Evolutionary conservation across 2,329 filamentous ascomycete genomes (phyloP).

Genomic region (Colletotrichum ledebouriae): DNA sequence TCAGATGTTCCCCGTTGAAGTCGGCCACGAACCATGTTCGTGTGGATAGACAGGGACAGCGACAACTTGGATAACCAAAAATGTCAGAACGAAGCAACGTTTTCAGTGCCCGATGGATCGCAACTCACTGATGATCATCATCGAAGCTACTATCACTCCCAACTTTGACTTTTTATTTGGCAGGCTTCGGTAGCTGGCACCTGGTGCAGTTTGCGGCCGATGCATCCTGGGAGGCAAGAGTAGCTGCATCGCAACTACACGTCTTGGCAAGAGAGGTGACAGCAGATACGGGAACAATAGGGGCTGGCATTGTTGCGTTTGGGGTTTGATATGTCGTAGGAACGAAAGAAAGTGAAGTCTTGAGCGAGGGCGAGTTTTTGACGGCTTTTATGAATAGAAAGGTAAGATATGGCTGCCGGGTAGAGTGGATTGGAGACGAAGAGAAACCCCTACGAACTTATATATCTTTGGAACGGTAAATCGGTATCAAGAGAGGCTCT

Average conservation of each 20-base stretch:
- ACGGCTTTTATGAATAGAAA: background rate
- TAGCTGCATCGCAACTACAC: slow-evolving; percentile 15
- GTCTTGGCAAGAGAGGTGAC: slow-evolving; percentile 18
- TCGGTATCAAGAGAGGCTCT: background rate
- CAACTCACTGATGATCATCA: background rate
- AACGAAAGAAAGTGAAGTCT: background rate
- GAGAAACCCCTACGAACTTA: background rate
- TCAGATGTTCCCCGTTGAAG: no score
- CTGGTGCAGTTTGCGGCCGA: slow-evolving; percentile 3
- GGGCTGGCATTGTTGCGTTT: slow-evolving; percentile 23
- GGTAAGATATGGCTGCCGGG: background rate
- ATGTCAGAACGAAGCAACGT: no score
- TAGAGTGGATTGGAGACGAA: background rate
- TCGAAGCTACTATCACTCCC: background rate
- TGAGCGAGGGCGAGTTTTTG: background rate
- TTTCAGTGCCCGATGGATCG: background rate
- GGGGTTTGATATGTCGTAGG: no score
- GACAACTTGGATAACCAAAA: no score
- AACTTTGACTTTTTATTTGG: background rate
- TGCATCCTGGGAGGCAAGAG: background rate
- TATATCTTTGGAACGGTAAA: background rate
- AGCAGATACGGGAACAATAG: slow-evolving; percentile 10
- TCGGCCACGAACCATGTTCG: no score
- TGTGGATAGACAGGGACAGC: no score
- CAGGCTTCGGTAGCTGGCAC: slow-evolving; percentile 11